Evolutionary conservation across 306 rosid genomes (phyloP).

Genomic region (Cicer cuneatum): DNA sequence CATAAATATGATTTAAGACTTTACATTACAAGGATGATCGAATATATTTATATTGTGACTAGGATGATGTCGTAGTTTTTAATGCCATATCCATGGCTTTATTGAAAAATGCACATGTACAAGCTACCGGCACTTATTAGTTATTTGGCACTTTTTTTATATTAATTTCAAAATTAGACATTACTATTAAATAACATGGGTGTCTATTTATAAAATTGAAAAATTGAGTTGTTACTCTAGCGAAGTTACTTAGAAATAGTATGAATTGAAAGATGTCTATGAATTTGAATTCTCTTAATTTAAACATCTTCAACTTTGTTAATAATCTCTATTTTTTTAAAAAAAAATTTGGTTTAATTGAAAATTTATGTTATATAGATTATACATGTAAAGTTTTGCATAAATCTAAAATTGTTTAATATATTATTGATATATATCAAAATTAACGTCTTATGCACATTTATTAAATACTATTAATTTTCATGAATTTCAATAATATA

Average conservation of each 20-base stretch:
- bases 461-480: no score
- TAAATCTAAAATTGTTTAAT: no score
- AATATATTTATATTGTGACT: not conserved
- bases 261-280: not conserved
- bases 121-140: not conserved
- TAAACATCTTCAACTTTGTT: no score
- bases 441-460: no score
- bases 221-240: not conserved
- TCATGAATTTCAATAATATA: no score
- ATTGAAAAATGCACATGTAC: not conserved
- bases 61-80: not conserved
- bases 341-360: no score
- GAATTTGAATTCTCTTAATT: no score
- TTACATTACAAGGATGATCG: not conserved
- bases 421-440: no score
- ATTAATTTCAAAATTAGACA: not conserved
- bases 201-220: not conserved
- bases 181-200: not conserved
- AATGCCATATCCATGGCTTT: not conserved
- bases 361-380: no score
- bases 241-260: slow-evolving; percentile 16
- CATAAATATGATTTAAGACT: not conserved
- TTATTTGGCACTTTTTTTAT: not conserved
- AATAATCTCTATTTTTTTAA: no score
- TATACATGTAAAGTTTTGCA: no score